Conservation (phyloP, 2,329 filamentous ascomycete species). For the Macrophomina phaseolina region DNA sequence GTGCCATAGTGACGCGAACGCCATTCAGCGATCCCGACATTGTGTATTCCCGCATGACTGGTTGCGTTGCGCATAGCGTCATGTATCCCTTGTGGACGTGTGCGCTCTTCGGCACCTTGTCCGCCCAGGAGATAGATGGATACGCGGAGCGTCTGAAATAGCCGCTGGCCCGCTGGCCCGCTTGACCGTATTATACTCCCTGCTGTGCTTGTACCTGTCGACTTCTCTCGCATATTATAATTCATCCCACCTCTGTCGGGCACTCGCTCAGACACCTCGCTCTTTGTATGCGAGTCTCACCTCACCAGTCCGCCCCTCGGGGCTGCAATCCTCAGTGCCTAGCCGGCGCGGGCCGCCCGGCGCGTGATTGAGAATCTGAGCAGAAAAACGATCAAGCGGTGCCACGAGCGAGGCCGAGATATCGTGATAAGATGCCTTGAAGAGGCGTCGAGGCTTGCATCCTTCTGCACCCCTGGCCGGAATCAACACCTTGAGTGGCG, state of each 20-base stretch:
- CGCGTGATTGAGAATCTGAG: not conserved
- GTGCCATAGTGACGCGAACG: conserved; percentile 20
- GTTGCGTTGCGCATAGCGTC: not conserved
- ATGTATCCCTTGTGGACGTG: not conserved
- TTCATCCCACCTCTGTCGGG: not conserved
- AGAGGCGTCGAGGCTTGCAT: not conserved
- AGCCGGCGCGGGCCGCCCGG: conserved; percentile 15
- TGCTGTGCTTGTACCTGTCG: not conserved
- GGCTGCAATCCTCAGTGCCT: not conserved
- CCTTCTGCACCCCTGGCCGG: not conserved
- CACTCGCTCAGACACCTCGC: not conserved
- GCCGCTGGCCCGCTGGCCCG: conserved; percentile 2
- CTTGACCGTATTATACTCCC: not conserved
- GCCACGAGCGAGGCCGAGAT: not conserved
- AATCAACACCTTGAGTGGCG: not conserved
- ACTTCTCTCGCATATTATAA: not conserved
- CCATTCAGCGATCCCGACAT: not conserved
- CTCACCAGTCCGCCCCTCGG: not conserved
- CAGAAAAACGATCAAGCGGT: not conserved
- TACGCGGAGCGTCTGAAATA: conserved; percentile 7
- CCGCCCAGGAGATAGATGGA: not conserved
- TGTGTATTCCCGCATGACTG: conserved; percentile 3
- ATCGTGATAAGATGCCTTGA: not conserved
- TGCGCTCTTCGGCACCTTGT: not conserved
- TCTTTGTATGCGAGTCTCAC: conserved; percentile 2